Percentiles rank a stretch among this genome's conserved stretches.
These are phyloP conservation scores for Vickermania ingenoplastis DNA, from an alignment of 208 protist species.

Conservation along the genomic window DNA sequence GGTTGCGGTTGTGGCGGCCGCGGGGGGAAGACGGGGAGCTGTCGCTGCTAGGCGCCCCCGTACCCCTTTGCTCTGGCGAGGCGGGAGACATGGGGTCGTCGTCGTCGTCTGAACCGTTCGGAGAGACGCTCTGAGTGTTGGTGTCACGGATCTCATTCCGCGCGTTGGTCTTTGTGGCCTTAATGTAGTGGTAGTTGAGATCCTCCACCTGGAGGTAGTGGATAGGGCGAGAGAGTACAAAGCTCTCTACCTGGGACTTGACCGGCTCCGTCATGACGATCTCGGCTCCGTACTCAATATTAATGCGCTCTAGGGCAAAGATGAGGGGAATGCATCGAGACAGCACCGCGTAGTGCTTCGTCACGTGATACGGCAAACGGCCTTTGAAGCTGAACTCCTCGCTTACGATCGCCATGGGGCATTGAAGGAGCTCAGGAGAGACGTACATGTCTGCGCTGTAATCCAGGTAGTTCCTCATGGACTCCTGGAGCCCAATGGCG, in stretches of 20 bases:
- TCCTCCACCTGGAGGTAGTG: conserved; percentile 9
- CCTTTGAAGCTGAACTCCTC: conserved; percentile 3
- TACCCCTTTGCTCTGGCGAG: neutral
- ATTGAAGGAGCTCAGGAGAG: conserved; percentile 4
- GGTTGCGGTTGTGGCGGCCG: neutral
- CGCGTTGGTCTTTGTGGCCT: neutral
- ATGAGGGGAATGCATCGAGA: conserved; percentile 11
- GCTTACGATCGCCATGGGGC: conserved; percentile 4
- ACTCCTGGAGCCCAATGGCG: neutral
- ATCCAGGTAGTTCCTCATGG: conserved; percentile 1
- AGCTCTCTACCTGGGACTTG: conserved; percentile 1
- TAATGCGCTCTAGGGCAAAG: conserved; percentile 10
- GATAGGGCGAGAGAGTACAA: conserved; percentile 4
- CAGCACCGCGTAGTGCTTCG: conserved; percentile 14
- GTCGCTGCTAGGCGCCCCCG: no score
- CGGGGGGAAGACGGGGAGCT: neutral
- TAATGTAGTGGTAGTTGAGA: conserved; percentile 7
- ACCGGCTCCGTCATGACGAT: conserved; percentile 10
- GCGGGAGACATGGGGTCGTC: neutral
- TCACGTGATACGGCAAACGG: conserved; percentile 12
- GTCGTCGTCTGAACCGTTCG: conserved; percentile 5
- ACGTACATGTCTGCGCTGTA: neutral
- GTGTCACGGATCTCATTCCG: neutral
- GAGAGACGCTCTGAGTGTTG: neutral
- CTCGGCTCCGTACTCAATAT: neutral